Evolutionary conservation across 495 filamentous ascomycete genomes (phyloP), one percentile per base, ranked within the genome.

Genomic region (Talaromyces liani): DNA sequence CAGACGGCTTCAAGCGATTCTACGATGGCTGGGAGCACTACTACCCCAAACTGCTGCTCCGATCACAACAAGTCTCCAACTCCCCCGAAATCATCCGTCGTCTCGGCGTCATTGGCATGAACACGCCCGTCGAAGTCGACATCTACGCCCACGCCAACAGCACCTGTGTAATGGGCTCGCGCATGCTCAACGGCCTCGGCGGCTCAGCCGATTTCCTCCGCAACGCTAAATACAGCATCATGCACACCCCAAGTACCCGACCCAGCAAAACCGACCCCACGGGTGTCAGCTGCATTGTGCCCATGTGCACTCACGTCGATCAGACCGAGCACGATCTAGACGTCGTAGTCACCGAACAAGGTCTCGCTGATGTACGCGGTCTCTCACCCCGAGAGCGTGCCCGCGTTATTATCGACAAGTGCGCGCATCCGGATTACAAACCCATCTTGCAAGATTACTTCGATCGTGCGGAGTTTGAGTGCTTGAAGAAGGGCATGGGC

Each of bases 141-240:
- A 94, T 95, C 73, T 96, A 95, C 77, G 92, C 92, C 14, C 92
- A 96, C 75, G 92, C 92, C 62, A 96, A 96, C 87, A 87, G 82
- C 68, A 95, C 92, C 56, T 92, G 89, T 74, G 91, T 96, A 29
- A 93, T 94, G 87, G 92, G 92, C 67, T 88, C 83, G 66, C 87
- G 92, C 61, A 96, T 96, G 92, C 82, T 95, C 54, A 95, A 96
- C 80, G 92, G 92, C 2, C 87, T 96, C 27, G 92, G 92, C 45
- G 92, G 92, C 0, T 91, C 87, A 0, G 91, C 92, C 51, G 92
- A 96, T 72, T 96, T 96, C 85, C 80, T 96, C 61, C 86, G 92
- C 55, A 87, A 76, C 68, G 74, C 89, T 65, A 96, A 95, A 75
- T 93, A 93, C 82, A 86, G 82, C 71, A 95, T 96, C 79, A 96